These are phyloP conservation scores for Ophiostoma quercus DNA, from an alignment of 2,329 filamentous ascomycete genomes.

Conservation along the genomic window DNA sequence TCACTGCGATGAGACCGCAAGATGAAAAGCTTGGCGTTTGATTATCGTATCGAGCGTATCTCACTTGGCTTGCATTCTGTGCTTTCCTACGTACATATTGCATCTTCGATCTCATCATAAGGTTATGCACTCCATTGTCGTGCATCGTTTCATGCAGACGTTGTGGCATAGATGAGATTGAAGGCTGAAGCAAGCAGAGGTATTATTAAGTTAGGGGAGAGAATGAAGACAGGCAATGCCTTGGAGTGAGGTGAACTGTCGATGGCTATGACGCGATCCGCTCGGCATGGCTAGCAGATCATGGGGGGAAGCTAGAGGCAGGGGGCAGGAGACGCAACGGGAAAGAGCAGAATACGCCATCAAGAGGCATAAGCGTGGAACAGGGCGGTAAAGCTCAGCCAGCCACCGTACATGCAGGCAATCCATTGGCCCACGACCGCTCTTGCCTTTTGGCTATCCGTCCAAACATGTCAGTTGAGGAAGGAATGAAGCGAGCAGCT, in stretches of 20 bases:
- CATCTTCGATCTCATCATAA: neutral
- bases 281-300: neutral
- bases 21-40: neutral
- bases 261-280: neutral
- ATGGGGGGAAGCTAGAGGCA: neutral
- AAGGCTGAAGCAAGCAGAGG: too few relatives aligned
- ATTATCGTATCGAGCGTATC: neutral
- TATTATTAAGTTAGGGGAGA: too few relatives aligned
- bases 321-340: neutral
- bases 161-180: neutral
- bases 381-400: slow-evolving; percentile 12
- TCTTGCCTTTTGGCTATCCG: neutral
- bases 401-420: slow-evolving; percentile 8
- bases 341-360: neutral
- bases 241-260: neutral
- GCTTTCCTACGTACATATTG: neutral
- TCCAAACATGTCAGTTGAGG: neutral
- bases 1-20: neutral
- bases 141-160: neutral
- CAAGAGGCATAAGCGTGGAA: neutral
- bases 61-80: neutral
- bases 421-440: slow-evolving; percentile 23
- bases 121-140: neutral
- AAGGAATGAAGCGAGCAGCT: neutral
- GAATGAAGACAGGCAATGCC: neutral